These are phyloP conservation scores for Panus rudis DNA, from an alignment of 768 basidiomycete genomes.

Conservation along the genomic window DNA sequence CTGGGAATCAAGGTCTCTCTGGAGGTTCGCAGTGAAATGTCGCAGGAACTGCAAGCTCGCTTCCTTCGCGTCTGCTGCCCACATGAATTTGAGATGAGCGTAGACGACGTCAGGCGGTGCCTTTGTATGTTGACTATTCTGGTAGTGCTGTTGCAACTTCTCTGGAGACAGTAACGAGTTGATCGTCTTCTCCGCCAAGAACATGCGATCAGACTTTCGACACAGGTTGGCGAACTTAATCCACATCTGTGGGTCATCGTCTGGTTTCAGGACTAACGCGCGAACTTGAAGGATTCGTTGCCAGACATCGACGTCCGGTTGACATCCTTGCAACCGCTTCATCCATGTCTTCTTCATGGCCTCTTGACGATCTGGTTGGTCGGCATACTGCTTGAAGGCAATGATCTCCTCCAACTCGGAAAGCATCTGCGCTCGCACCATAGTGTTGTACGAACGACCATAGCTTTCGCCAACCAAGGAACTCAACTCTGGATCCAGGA, in stretches of 20 bases:
- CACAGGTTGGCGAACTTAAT: conserved; percentile 98
- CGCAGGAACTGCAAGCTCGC: conserved; percentile 80
- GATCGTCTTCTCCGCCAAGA: conserved; percentile 94
- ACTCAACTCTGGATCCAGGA: conserved; percentile 84
- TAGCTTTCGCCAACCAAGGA: conserved; percentile 94
- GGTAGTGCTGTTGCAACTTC: conserved; percentile 42
- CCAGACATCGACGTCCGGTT: conserved; percentile 99
- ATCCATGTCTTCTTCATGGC: conserved; percentile 96
- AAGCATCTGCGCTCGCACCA: conserved; percentile 97
- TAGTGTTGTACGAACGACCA: conserved; percentile 91
- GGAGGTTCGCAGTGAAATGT: conserved; percentile 71
- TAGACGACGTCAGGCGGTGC: conserved; percentile 96
- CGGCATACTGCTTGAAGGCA: conserved; percentile 86
- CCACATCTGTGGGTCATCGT: conserved; percentile 96
- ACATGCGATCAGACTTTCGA: conserved; percentile 90
- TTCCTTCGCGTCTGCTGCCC: conserved; percentile 77
- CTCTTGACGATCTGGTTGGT: conserved; percentile 88
- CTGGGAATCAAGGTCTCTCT: conserved; percentile 48
- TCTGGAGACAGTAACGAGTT: conserved; percentile 82
- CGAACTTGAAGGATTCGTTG: conserved; percentile 95
- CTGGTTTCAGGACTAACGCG: conserved; percentile 86
- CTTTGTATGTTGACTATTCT: conserved; percentile 48
- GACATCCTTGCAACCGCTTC: conserved; percentile 96
- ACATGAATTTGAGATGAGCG: conserved; percentile 91
- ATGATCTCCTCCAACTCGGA: conserved; percentile 98